Percentiles rank a stretch among this genome's conserved stretches.
Conservation (phyloP, 257 asterid species). For the Ophiorrhiza pumila region DNA sequence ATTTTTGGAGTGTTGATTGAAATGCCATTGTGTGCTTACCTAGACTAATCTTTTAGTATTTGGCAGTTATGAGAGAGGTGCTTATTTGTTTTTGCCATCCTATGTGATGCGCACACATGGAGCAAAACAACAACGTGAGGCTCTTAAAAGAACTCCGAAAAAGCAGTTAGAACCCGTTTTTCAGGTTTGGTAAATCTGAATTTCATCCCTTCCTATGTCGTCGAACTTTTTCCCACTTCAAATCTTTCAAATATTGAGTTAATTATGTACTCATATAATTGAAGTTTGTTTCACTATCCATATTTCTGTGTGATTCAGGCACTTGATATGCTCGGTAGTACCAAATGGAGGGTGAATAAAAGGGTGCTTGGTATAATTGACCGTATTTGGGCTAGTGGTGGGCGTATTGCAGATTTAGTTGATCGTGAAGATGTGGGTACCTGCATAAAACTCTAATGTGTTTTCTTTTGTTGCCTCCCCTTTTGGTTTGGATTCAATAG, state of each 20-base stretch:
- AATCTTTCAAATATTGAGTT: background rate
- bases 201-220: background rate
- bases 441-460: slow-evolving; percentile 11
- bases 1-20: background rate
- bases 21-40: background rate
- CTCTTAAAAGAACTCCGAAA: slow-evolving; percentile 64
- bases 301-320: no score
- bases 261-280: no score
- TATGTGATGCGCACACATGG: slow-evolving; percentile 98
- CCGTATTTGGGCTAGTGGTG: slow-evolving; percentile 94
- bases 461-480: slow-evolving; percentile 5
- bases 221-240: background rate
- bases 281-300: no score
- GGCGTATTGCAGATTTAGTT: slow-evolving; percentile 80
- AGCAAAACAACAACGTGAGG: slow-evolving; percentile 88
- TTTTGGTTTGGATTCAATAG: background rate
- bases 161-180: slow-evolving; percentile 67
- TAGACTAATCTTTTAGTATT: background rate
- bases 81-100: slow-evolving; percentile 87
- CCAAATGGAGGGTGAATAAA: slow-evolving; percentile 94
- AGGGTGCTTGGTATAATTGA: slow-evolving; percentile 71
- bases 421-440: slow-evolving; percentile 85
- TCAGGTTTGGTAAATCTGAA: slow-evolving; percentile 44
- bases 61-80: slow-evolving; percentile 85
- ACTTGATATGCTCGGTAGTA: slow-evolving; percentile 82